Base-by-base conservation (phyloP, 345 rosid species). In the Linum usitatissimum region DNA sequence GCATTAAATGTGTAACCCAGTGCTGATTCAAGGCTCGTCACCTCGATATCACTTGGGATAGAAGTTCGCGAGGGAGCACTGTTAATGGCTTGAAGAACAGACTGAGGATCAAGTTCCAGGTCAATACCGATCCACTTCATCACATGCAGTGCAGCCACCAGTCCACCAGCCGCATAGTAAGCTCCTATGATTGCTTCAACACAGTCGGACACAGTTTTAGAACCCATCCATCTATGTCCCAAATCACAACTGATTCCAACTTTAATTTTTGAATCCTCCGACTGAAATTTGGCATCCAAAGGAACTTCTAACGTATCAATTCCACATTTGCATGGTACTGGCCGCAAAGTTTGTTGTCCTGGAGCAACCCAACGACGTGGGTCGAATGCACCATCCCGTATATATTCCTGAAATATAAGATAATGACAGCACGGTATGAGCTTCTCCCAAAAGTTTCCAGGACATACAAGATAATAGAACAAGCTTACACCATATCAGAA, bases 361-460 rank as follows among this genome's bases (percentile, higher is more conserved):
- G 98, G 97, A 76, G 97, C 93, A 12, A 80, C 80, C 97, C 98
- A 92, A 57, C 85, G 86, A 64, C 89, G 89, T 18, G 97, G 91
- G 70, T 89, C 93, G 69, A 92, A 92, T 55, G 93, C 78, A 62
- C 83, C 36, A 28, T 87, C 91, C 65, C 90, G 77, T 70, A 92
- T 75, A 69, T 87, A 89, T 66, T 81, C 91, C 95, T 92, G 61
- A 42, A 49, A 75, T 62, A 55, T 59, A 61, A 67, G 40, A 75
- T 31, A 31, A 14, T 42, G 49, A 42, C 15, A 6, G 12, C 6
- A 42, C 9, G 49, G 49, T 14, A 9, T 8, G 49, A 42, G 49
- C 49, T 5, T 42, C 3, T 42, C 2, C 3, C 49, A 14, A 42
- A 42, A 42, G 49, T 14, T n/a, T n/a, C n/a, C n/a, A n/a, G n/a